phyloP scores from a whole-genome alignment of 1,284 basidiomycete species.

The Phaffia rhodozyma region DNA sequence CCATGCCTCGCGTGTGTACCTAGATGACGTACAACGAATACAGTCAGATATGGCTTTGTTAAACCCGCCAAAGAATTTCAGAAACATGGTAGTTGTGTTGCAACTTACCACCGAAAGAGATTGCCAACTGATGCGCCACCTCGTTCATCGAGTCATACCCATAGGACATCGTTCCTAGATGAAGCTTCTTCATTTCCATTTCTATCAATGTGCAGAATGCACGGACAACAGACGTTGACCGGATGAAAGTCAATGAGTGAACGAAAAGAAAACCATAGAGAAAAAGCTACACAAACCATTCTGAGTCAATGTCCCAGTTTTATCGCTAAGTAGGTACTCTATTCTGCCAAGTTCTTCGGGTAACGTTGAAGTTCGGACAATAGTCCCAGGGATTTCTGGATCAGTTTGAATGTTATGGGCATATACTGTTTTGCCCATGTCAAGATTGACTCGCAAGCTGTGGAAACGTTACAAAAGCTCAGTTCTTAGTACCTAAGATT shows the following conservation, averaged over 20 bases:
- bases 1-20: background rate
- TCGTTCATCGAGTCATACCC: slow-evolving; percentile 97
- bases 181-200: slow-evolving; percentile 98
- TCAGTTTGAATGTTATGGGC: slow-evolving; percentile 91
- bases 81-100: slow-evolving; percentile 39
- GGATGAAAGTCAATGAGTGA: background rate
- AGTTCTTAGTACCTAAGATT: background rate
- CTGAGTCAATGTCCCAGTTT: slow-evolving; percentile 93
- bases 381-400: slow-evolving; percentile 81
- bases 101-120: slow-evolving; percentile 53
- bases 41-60: background rate
- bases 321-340: slow-evolving; percentile 84
- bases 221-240: slow-evolving; percentile 1
- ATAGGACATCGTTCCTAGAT: slow-evolving; percentile 98
- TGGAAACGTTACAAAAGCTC: background rate
- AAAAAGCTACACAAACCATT: slow-evolving; percentile 52
- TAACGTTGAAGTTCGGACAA: slow-evolving; percentile 90
- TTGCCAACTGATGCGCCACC: slow-evolving; percentile 72
- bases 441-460: slow-evolving; percentile 92
- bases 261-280: background rate
- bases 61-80: slow-evolving; percentile 14
- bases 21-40: background rate
- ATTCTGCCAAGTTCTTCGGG: slow-evolving; percentile 95
- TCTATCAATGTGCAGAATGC: slow-evolving; percentile 41
- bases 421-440: slow-evolving; percentile 99